These are phyloP conservation scores for Polychaeton citri DNA, from an alignment of 2,329 filamentous ascomycete species.

Conservation along the genomic window DNA sequence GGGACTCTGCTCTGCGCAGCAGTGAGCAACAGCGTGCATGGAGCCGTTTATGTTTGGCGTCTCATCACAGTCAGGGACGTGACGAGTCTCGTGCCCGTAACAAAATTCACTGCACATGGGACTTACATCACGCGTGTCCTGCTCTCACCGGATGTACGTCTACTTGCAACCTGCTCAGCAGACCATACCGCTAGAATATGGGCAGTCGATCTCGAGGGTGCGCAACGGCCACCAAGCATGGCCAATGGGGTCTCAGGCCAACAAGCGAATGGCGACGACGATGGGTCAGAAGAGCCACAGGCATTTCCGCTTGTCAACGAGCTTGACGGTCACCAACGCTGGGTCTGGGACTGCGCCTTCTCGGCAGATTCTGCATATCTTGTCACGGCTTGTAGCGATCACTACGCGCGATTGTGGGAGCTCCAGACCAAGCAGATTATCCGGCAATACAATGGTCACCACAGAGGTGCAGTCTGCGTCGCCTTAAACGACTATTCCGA, in stretches of 20 bases:
- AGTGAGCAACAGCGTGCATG: conserved; percentile 68
- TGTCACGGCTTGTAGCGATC: conserved; percentile 84
- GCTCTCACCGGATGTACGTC: conserved; percentile 83
- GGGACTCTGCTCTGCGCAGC: conserved; percentile 76
- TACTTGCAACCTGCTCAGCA: conserved; percentile 83
- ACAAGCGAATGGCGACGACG: conserved; percentile 9
- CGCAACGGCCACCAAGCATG: conserved; percentile 5
- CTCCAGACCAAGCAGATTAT: conserved; percentile 77
- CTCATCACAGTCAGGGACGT: conserved; percentile 72
- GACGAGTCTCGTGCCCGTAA: conserved; percentile 74
- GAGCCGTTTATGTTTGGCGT: conserved; percentile 94
- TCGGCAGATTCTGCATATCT: conserved; percentile 86
- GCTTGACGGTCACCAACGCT: conserved; percentile 78
- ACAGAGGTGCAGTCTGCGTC: conserved; percentile 82
- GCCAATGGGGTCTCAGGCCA: conserved; percentile 4
- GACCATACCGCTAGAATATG: conserved; percentile 95
- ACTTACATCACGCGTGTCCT: conserved; percentile 88
- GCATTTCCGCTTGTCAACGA: conserved; percentile 75
- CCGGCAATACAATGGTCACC: conserved; percentile 88
- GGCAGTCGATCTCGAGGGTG: conserved; percentile 58
- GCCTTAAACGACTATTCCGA: conserved; percentile 62
- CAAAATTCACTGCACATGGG: conserved; percentile 79
- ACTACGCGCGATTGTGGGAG: conserved; percentile 89
- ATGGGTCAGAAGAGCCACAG: conserved; percentile 30
- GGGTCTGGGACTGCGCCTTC: conserved; percentile 97